phyloP scores from a whole-genome alignment of 1,139 yeast species.

The Pichia sp. region DNA sequence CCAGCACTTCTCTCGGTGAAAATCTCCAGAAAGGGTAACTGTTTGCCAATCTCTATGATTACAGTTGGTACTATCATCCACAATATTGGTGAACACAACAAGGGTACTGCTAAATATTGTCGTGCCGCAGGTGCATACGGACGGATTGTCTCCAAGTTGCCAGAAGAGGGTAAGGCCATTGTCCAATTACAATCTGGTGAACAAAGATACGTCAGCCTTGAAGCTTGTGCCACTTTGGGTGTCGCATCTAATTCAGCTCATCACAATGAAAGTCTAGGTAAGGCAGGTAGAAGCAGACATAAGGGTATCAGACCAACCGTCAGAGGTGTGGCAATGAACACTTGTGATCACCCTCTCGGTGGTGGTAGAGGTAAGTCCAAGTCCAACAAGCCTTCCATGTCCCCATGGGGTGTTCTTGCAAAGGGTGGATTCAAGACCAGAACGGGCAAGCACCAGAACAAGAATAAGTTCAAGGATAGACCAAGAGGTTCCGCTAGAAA shows the following conservation, averaged over 20 bases:
- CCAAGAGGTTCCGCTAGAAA: slow-evolving; percentile 43
- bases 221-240: slow-evolving; percentile 93
- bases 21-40: slow-evolving; percentile 89
- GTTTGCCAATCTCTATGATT: slow-evolving; percentile 85
- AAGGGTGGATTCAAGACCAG: slow-evolving; percentile 95
- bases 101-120: slow-evolving; percentile 88
- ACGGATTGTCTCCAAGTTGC: slow-evolving; percentile 73
- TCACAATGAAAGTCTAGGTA: slow-evolving; percentile 85
- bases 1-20: slow-evolving; percentile 86
- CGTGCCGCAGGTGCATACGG: slow-evolving; percentile 95
- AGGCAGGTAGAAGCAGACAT: slow-evolving; percentile 94
- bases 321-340: slow-evolving; percentile 98
- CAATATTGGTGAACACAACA: slow-evolving; percentile 67
- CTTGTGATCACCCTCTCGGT: slow-evolving; percentile 98
- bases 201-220: slow-evolving; percentile 78
- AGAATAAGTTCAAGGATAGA: slow-evolving; percentile 80
- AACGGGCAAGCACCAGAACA: slow-evolving; percentile 78
- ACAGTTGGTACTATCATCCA: slow-evolving; percentile 92
- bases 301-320: slow-evolving; percentile 92
- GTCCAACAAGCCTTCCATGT: slow-evolving; percentile 88
- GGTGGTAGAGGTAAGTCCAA: slow-evolving; percentile 99
- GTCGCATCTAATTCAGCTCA: slow-evolving; percentile 93
- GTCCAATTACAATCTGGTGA: slow-evolving; percentile 87
- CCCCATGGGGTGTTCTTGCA: slow-evolving; percentile 92
- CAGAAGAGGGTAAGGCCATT: slow-evolving; percentile 64